Percentiles rank a stretch among this genome's conserved stretches.
Evolutionary conservation across 2,329 filamentous ascomycete species (phyloP).

Genomic region (Monosporascus sp.): DNA sequence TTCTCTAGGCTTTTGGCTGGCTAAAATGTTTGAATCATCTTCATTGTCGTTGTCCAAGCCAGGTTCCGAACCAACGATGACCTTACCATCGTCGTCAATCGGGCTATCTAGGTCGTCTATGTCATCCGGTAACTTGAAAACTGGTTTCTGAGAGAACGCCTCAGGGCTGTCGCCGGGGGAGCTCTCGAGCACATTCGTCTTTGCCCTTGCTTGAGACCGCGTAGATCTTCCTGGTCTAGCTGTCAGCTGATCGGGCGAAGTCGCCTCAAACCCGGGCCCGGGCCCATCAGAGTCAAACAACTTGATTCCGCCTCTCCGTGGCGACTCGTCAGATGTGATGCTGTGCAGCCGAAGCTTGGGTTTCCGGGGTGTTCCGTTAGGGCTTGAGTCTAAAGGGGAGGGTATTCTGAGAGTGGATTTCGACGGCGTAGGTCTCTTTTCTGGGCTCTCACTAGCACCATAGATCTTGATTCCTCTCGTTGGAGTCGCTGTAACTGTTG

Average conservation of each 20-base stretch:
- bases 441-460: conserved; percentile 3
- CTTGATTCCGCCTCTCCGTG: conserved; percentile 4
- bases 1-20: conserved; percentile 5
- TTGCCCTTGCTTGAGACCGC: background rate
- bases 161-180: conserved; percentile 4
- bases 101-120: conserved; percentile 18
- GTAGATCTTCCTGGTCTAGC: conserved; percentile 1
- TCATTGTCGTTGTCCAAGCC: conserved; percentile 10
- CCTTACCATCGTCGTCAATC: conserved; percentile 9
- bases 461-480: background rate
- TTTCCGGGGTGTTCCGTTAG: conserved; percentile 1
- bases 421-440: conserved; percentile 5
- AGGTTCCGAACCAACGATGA: conserved; percentile 1
- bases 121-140: conserved; percentile 17
- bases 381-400: conserved; percentile 4
- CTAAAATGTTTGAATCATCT: conserved; percentile 12
- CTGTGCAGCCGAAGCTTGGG: conserved; percentile 2
- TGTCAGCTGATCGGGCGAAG: background rate
- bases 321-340: conserved; percentile 2
- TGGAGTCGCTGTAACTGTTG: conserved; percentile 1
- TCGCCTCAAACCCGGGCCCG: background rate
- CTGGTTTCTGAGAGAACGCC: conserved; percentile 11
- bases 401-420: conserved; percentile 8
- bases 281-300: conserved; percentile 1
- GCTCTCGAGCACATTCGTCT: conserved; percentile 2